Percentiles rank a stretch among this genome's conserved stretches.
phyloP scores from a whole-genome alignment of 2,329 filamentous ascomycete species.

The Paramyrothecium roridum region DNA sequence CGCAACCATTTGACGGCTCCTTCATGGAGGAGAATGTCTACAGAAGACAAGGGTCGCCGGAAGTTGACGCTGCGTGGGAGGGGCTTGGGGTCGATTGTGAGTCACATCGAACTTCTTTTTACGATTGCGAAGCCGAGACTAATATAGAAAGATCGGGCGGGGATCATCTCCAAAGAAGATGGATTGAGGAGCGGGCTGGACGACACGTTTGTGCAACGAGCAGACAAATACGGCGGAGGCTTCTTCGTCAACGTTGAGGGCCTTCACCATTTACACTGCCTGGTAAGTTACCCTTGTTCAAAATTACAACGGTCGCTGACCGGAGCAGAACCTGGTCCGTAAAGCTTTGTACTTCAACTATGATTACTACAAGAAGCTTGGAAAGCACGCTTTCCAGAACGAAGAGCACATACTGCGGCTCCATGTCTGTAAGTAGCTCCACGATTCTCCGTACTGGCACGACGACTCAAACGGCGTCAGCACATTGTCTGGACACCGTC shows the following conservation, averaged over 20 bases:
- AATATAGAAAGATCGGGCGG: conserved; percentile 34
- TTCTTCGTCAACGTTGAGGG: conserved; percentile 57
- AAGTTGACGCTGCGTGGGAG: conserved; percentile 57
- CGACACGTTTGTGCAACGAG: conserved; percentile 51
- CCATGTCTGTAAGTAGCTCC: conserved; percentile 49
- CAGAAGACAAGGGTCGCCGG: conserved; percentile 43
- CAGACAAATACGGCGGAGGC: conserved; percentile 53
- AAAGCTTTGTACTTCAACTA: conserved; percentile 58
- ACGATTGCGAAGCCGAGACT: too few relatives aligned
- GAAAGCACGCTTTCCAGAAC: conserved; percentile 52
- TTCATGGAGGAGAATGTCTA: conserved; percentile 53
- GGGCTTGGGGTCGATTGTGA: conserved; percentile 40
- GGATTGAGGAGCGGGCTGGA: conserved; percentile 49
- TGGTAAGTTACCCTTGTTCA: conserved; percentile 30
- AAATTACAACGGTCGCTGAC: not conserved
- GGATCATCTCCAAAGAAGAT: conserved; percentile 46
- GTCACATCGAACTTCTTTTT: conserved; percentile 5
- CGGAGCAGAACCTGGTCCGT: conserved; percentile 49
- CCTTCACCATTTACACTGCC: conserved; percentile 55
- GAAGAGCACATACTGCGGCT: conserved; percentile 49
- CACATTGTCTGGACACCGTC: conserved; percentile 58
- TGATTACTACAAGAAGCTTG: conserved; percentile 49
- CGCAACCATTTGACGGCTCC: conserved; percentile 50
- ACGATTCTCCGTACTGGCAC: not conserved
- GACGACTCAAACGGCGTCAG: conserved; percentile 3